Evolutionary conservation across 257 asterid genomes (phyloP).

Genomic region (Primulina tabacum): DNA sequence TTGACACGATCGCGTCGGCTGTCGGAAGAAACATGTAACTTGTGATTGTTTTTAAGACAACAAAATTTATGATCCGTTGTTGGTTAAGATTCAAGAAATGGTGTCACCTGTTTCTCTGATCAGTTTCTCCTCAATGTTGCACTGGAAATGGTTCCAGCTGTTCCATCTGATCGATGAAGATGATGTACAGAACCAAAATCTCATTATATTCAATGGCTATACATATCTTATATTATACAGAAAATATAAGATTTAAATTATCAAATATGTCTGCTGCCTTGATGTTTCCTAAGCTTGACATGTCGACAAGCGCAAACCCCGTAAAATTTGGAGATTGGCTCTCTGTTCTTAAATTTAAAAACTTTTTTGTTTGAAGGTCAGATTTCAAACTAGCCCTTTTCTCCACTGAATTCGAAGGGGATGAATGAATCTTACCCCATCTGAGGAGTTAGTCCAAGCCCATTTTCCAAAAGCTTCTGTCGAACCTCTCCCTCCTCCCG

Average conservation of each 20-base stretch:
- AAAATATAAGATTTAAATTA: too few relatives aligned
- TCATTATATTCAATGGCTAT: too few relatives aligned
- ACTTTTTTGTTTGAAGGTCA: too few relatives aligned
- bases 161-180: slow-evolving; percentile 61
- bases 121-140: slow-evolving; percentile 64
- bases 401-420: too few relatives aligned
- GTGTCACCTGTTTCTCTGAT: slow-evolving; percentile 64
- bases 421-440: slow-evolving; percentile 57
- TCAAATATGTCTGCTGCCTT: too few relatives aligned
- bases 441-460: slow-evolving; percentile 72
- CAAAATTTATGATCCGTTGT: neutral
- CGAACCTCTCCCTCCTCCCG: neutral
- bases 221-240: too few relatives aligned
- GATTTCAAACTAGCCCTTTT: too few relatives aligned
- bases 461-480: slow-evolving; percentile 46
- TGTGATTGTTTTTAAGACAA: too few relatives aligned
- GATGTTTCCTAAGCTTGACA: too few relatives aligned
- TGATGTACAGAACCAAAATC: neutral
- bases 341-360: too few relatives aligned
- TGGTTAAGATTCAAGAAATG: neutral
- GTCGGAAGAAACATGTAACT: slow-evolving; percentile 13
- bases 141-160: slow-evolving; percentile 92
- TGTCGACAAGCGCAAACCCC: too few relatives aligned
- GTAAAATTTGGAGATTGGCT: too few relatives aligned
- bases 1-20: slow-evolving; percentile 82